Percentiles rank a stretch among this genome's conserved stretches.
Evolutionary conservation across 2,329 filamentous ascomycete genomes (phyloP).

Genomic region (Aspergillus proliferans): DNA sequence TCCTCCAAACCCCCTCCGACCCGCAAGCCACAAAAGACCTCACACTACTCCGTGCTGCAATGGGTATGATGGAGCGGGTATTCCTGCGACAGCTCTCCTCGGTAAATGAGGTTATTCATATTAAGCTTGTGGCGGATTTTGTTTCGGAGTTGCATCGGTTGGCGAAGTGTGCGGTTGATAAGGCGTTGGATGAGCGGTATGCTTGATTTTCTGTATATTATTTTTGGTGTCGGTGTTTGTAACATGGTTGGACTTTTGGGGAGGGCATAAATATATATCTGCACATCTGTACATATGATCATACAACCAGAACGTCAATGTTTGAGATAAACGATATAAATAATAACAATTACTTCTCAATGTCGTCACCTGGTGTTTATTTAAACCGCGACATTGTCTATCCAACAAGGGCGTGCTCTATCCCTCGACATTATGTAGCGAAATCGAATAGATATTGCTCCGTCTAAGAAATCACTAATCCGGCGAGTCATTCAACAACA

Average conservation of each 20-base stretch:
- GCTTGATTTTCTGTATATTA: not conserved
- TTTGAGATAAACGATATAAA: too few relatives aligned
- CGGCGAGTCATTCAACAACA: not conserved
- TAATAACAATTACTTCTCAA: too few relatives aligned
- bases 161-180: conserved; percentile 40
- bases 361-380: too few relatives aligned
- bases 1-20: conserved; percentile 45
- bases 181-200: conserved; percentile 26
- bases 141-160: conserved; percentile 41
- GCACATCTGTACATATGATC: too few relatives aligned
- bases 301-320: too few relatives aligned
- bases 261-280: too few relatives aligned
- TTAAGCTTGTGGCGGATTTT: conserved; percentile 40
- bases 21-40: conserved; percentile 42
- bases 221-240: too few relatives aligned
- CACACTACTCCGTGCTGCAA: conserved; percentile 39
- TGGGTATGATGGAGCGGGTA: conserved; percentile 38
- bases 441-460: too few relatives aligned
- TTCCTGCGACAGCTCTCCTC: conserved; percentile 25
- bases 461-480: not conserved
- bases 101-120: conserved; percentile 33
- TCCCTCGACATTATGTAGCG: too few relatives aligned
- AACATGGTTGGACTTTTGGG: too few relatives aligned
- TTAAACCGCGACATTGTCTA: too few relatives aligned
- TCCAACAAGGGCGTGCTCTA: too few relatives aligned